These are phyloP conservation scores for Yarrowia galli DNA, from an alignment of 1,139 yeast species.

Conservation along the genomic window DNA sequence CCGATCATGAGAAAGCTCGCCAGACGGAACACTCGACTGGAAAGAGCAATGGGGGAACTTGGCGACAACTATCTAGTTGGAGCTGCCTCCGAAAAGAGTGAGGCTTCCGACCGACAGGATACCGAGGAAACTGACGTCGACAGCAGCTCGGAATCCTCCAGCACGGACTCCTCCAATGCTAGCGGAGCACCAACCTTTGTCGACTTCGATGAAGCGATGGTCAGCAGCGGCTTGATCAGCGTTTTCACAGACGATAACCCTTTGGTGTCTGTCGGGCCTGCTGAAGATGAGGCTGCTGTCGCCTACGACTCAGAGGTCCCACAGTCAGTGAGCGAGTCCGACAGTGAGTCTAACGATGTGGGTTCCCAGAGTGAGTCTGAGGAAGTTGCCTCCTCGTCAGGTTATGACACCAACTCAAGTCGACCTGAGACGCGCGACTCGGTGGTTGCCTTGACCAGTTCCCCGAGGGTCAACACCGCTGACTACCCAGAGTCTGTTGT, in stretches of 20 bases:
- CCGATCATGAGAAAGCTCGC: slow-evolving; percentile 16
- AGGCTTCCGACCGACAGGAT: not conserved
- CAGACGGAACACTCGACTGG: slow-evolving; percentile 2
- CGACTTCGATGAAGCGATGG: slow-evolving; percentile 10
- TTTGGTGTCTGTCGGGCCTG: not conserved
- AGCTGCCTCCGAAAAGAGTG: not conserved
- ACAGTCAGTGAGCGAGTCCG: not conserved
- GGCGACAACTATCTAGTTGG: slow-evolving; percentile 12
- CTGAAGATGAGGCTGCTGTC: not conserved
- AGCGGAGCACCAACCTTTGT: slow-evolving; percentile 5
- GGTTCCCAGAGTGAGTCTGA: not conserved
- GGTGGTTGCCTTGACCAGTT: slow-evolving; percentile 2
- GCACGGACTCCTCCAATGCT: not conserved
- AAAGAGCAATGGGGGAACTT: slow-evolving; percentile 9
- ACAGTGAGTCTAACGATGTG: not conserved
- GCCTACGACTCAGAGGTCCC: slow-evolving; percentile 6
- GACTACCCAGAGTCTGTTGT: slow-evolving; percentile 14
- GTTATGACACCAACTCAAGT: slow-evolving; percentile 9
- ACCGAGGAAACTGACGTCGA: slow-evolving; percentile 13
- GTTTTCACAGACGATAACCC: not conserved
- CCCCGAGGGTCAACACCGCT: slow-evolving; percentile 15
- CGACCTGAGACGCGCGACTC: slow-evolving; percentile 4
- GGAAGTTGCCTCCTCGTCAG: slow-evolving; percentile 1
- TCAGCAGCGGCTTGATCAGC: not conserved
- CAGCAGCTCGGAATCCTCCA: not conserved